Percentiles rank a stretch among this genome's conserved stretches.
Evolutionary conservation across 768 basidiomycete genomes (phyloP).

Genomic region (Pluteus cervinus): DNA sequence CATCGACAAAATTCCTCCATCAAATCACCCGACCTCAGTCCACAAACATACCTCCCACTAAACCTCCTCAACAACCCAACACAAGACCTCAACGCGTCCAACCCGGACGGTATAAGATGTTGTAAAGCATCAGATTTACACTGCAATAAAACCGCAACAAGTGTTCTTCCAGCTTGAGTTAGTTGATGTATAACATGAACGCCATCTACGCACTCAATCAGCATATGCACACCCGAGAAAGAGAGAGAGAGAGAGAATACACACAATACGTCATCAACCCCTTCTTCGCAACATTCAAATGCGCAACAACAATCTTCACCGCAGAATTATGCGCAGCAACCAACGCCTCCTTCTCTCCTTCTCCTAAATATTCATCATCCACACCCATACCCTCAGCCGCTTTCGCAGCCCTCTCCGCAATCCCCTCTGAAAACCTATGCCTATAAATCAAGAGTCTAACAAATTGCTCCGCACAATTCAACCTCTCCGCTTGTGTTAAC

Average conservation of each 20-base stretch:
- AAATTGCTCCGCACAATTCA: slow-evolving; percentile 85
- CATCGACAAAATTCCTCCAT: slow-evolving; percentile 94
- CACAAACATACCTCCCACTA: slow-evolving; percentile 89
- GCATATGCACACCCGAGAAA: slow-evolving; percentile 10
- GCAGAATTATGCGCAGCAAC: slow-evolving; percentile 71
- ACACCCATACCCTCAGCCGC: slow-evolving; percentile 20
- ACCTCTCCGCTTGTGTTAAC: slow-evolving; percentile 80
- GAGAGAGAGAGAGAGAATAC: slow-evolving; percentile 23
- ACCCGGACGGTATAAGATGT: slow-evolving; percentile 70
- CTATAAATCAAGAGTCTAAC: slow-evolving; percentile 85
- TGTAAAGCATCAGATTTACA: slow-evolving; percentile 78
- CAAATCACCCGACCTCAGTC: slow-evolving; percentile 83
- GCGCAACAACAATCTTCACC: slow-evolving; percentile 73
- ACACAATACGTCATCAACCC: slow-evolving; percentile 92
- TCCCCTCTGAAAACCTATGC: slow-evolving; percentile 74
- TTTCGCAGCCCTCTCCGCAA: slow-evolving; percentile 53
- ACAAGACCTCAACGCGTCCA: slow-evolving; percentile 84
- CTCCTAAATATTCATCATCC: slow-evolving; percentile 44
- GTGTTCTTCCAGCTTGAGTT: slow-evolving; percentile 87
- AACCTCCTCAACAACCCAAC: slow-evolving; percentile 84
- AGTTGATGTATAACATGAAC: slow-evolving; percentile 95
- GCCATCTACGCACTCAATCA: slow-evolving; percentile 51
- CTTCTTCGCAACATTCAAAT: slow-evolving; percentile 81
- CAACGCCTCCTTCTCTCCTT: slow-evolving; percentile 77
- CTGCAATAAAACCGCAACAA: slow-evolving; percentile 82